Evolutionary conservation across 352 stramenopile genomes (phyloP).

Genomic region (Hyaloperonospora arabidopsidis): DNA sequence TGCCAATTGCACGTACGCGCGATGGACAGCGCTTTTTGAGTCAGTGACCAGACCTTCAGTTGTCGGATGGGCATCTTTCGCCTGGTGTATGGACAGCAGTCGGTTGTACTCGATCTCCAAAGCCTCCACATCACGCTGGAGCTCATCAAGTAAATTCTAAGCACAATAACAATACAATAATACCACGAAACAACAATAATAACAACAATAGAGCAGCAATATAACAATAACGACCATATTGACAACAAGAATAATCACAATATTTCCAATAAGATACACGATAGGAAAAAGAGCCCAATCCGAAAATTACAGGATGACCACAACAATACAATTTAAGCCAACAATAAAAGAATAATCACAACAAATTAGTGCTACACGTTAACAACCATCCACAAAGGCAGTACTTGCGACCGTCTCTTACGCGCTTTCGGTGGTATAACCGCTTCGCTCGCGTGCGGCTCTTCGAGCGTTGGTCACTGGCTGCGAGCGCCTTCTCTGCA

Average conservation of each 20-base stretch:
- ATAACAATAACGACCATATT: too few relatives aligned
- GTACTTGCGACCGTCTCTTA: slow-evolving; percentile 17
- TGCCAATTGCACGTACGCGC: slow-evolving; percentile 44
- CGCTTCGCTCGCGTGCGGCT: slow-evolving; percentile 60
- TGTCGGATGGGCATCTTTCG: slow-evolving; percentile 27
- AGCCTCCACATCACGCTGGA: slow-evolving; percentile 35
- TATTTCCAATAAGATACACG: too few relatives aligned
- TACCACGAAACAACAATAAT: too few relatives aligned
- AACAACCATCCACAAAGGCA: too few relatives aligned
- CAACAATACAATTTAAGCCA: not conserved
- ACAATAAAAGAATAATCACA: slow-evolving; percentile 2
- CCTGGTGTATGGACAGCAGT: slow-evolving; percentile 28
- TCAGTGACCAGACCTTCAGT: not conserved
- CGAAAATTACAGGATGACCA: not conserved
- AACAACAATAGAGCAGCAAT: too few relatives aligned
- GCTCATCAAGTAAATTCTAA: slow-evolving; percentile 53
- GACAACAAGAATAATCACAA: too few relatives aligned
- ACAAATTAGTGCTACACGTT: not conserved
- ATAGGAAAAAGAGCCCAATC: too few relatives aligned
- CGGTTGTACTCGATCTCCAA: slow-evolving; percentile 41
- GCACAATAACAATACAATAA: not conserved
- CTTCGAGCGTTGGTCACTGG: slow-evolving; percentile 34
- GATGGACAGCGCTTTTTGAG: slow-evolving; percentile 10
- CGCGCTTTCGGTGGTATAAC: slow-evolving; percentile 71
- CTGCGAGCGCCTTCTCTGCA: too few relatives aligned